phyloP scores from a whole-genome alignment of 1,139 yeast species.

The Pichia kudriavzevii region DNA sequence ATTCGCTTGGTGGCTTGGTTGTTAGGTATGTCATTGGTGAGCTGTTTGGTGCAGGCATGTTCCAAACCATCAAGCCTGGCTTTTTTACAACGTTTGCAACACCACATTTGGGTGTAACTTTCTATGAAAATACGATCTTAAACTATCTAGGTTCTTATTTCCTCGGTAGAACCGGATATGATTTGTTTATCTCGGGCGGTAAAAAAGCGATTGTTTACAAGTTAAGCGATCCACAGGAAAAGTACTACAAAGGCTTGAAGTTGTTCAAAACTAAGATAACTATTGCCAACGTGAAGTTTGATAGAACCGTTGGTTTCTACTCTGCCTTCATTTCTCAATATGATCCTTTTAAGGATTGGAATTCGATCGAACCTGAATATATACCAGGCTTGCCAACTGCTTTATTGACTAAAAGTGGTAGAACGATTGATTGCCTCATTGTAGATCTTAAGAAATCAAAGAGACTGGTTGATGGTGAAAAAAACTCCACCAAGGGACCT shows the following conservation, averaged over 20 bases:
- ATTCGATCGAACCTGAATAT: slow-evolving; percentile 34
- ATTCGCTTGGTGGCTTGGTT: slow-evolving; percentile 78
- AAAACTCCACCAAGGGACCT: background rate
- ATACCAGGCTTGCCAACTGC: slow-evolving; percentile 29
- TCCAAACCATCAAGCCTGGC: slow-evolving; percentile 53
- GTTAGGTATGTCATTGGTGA: slow-evolving; percentile 70
- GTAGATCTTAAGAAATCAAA: slow-evolving; percentile 40
- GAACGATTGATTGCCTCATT: slow-evolving; percentile 42
- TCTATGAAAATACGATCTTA: slow-evolving; percentile 35
- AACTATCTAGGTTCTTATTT: slow-evolving; percentile 55
- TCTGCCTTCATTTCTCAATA: slow-evolving; percentile 46
- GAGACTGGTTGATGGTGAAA: slow-evolving; percentile 1
- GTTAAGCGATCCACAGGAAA: slow-evolving; percentile 48
- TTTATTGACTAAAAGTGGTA: slow-evolving; percentile 23
- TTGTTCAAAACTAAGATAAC: slow-evolving; percentile 50
- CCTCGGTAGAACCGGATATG: slow-evolving; percentile 69
- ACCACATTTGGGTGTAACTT: slow-evolving; percentile 76
- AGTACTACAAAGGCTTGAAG: slow-evolving; percentile 47
- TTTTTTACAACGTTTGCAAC: slow-evolving; percentile 80
- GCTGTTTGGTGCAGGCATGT: slow-evolving; percentile 45
- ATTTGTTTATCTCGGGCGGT: slow-evolving; percentile 56
- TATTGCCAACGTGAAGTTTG: slow-evolving; percentile 72
- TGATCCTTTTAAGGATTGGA: slow-evolving; percentile 43
- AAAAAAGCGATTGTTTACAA: slow-evolving; percentile 36
- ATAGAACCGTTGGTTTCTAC: slow-evolving; percentile 51